Percentiles rank a stretch among this genome's conserved stretches.
Conservation (phyloP, 1,284 basidiomycete genomes). For the Agaricales sp. region DNA sequence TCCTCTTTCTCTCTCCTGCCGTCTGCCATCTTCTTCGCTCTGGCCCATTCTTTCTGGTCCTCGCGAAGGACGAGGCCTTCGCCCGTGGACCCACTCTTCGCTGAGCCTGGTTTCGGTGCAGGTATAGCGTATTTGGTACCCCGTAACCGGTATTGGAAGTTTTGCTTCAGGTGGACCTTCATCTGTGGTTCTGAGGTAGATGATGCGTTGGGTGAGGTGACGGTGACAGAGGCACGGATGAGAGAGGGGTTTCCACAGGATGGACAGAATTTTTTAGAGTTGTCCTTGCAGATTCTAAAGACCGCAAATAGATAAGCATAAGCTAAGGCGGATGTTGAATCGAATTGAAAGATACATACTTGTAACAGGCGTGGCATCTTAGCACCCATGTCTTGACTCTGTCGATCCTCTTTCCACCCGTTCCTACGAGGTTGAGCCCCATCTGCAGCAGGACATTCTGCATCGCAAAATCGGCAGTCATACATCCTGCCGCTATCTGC, state of each 20-base stretch:
- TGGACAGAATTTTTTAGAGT: slow-evolving; percentile 93
- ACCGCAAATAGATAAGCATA: slow-evolving; percentile 2
- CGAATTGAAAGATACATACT: slow-evolving; percentile 64
- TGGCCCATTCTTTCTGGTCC: slow-evolving; percentile 81
- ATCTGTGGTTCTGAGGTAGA: slow-evolving; percentile 47
- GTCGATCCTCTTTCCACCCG: slow-evolving; percentile 85
- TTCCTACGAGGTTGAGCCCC: slow-evolving; percentile 85
- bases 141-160: slow-evolving; percentile 90
- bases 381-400: slow-evolving; percentile 94
- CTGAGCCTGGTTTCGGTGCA: slow-evolving; percentile 80
- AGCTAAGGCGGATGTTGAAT: slow-evolving; percentile 3
- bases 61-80: slow-evolving; percentile 82
- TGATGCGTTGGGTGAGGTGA: slow-evolving; percentile 55
- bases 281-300: slow-evolving; percentile 88
- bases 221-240: slow-evolving; percentile 84
- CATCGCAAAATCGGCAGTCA: slow-evolving; percentile 99
- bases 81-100: slow-evolving; percentile 65
- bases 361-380: slow-evolving; percentile 98
- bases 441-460: slow-evolving; percentile 97
- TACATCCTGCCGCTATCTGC: slow-evolving; percentile 66
- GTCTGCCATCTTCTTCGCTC: slow-evolving; percentile 70
- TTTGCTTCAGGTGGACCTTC: slow-evolving; percentile 85
- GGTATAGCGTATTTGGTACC: slow-evolving; percentile 95
- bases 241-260: slow-evolving; percentile 93
- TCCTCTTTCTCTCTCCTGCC: slow-evolving; percentile 72